Base-by-base conservation (phyloP, 2,329 filamentous ascomycete genomes). In the Diaporthe citrichinensis region DNA sequence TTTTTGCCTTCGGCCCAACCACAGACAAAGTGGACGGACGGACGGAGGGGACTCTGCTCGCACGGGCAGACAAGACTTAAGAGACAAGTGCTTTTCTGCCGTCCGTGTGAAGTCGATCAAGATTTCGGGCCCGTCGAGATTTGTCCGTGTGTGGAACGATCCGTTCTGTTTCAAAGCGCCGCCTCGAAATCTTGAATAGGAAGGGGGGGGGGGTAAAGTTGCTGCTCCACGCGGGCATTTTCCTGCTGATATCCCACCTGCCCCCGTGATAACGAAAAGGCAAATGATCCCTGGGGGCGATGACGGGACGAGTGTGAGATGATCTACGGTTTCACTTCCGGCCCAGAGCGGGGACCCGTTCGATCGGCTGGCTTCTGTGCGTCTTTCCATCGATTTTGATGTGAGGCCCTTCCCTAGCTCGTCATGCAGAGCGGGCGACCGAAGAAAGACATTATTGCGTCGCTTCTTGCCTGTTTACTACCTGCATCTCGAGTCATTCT, bases 241-340 rank as follows among this genome's bases (percentile, higher is more conserved):
- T 51, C 51, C 68, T 57, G 49, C 58, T 41, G 53, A 72, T 53
- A 34, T 69, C 34, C n/a, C 61, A n/a, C 41, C 2, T 65, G 41
- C 61, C 46, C 39, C 34, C 46, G 65, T 69, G 34, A 28, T 41
- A 59, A 44, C 58, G 53, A 28, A 57, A 36, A 55, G 57, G 49
- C 58, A 55, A 55, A 25, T 62, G 59, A 59, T 59, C 58, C 58
- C 55, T 51, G 57, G 49, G 41, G 68, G 51, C 49, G 39, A 51
- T 67, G 74, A 55, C 49, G 72, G 72, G 61, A 67, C 36, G 72
- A 68, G 59, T 68, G 72, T 68, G 72, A 73, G 72, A 73, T 73
- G 72, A 73, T 73, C 72, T 73, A 68, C 72, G 72, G 72, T 68
- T 73, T 73, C 72, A 73, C 59, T 73, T 73, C 62, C 61, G 59